These are phyloP conservation scores for Talinum fruticosum DNA, from an alignment of 148 eudicot species.

Conservation along the genomic window DNA sequence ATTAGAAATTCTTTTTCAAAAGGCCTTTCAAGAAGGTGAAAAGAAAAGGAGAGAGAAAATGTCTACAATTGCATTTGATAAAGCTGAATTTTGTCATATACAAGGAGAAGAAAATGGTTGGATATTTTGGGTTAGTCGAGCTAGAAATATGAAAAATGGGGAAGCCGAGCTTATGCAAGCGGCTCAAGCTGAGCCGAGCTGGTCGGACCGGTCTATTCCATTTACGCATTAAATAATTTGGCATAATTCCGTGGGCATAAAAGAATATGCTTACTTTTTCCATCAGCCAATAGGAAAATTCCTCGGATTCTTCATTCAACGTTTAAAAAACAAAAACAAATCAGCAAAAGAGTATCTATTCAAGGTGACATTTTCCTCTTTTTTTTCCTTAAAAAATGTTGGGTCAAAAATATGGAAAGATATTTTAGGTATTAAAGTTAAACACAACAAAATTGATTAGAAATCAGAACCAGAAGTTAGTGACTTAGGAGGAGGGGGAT, in stretches of 20 bases:
- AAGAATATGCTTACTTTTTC: constrained; percentile 12
- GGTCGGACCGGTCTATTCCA: background rate
- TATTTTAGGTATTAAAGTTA: too few species aligned
- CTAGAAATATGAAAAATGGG: background rate
- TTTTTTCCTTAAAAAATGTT: background rate
- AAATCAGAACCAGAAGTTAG: too few species aligned
- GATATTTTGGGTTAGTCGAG: background rate
- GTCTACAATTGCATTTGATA: background rate
- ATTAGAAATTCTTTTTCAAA: background rate
- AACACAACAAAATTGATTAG: too few species aligned
- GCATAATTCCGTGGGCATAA: constrained; percentile 16
- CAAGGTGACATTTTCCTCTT: background rate
- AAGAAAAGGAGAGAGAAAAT: background rate
- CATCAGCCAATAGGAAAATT: constrained; percentile 3
- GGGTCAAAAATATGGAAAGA: too few species aligned
- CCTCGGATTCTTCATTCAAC: background rate
- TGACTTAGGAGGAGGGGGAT: too few species aligned
- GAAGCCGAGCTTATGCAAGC: background rate
- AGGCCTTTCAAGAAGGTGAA: background rate
- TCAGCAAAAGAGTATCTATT: background rate
- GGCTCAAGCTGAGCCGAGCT: constrained; percentile 14
- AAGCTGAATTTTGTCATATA: background rate
- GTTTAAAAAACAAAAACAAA: background rate
- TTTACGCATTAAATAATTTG: constrained; percentile 13
- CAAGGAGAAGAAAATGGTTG: background rate